Percentiles rank a stretch among this genome's conserved stretches.
Conservation (phyloP, 2,329 filamentous ascomycete genomes). For the Pezicula neosporulosa region DNA sequence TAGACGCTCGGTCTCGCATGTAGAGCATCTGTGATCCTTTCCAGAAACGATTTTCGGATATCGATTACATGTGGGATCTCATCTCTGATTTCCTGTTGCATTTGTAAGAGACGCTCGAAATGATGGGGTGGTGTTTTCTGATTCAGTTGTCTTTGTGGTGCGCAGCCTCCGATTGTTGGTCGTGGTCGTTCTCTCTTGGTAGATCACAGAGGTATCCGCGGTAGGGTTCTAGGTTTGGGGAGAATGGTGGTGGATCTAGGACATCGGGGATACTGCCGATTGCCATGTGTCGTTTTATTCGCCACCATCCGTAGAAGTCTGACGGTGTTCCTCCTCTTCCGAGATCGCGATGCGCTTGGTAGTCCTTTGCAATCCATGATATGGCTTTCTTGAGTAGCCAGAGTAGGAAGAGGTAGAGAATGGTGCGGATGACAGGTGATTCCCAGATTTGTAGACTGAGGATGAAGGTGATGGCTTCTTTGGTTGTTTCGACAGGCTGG, state of each 20-base stretch:
- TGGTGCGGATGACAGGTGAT: neutral
- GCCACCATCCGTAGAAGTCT: neutral
- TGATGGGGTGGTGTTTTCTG: neutral
- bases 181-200: neutral
- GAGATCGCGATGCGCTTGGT: neutral
- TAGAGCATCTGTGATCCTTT: neutral
- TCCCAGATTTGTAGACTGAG: neutral
- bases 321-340: neutral
- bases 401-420: neutral
- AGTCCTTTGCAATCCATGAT: neutral
- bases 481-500: neutral
- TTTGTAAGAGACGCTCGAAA: neutral
- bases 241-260: neutral
- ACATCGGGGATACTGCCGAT: neutral
- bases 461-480: neutral
- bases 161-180: neutral
- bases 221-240: neutral
- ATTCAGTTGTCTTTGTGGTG: neutral
- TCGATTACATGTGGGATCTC: neutral
- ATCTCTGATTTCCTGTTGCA: neutral
- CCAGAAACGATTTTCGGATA: neutral
- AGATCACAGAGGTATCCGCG: neutral
- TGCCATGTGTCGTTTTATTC: neutral
- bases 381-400: neutral
- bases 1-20: neutral